A percentile compares a stretch with the other conserved stretches of the same genome.
Conservation (phyloP, 2,329 filamentous ascomycete genomes). For the Scleromitrula shiraiana region DNA sequence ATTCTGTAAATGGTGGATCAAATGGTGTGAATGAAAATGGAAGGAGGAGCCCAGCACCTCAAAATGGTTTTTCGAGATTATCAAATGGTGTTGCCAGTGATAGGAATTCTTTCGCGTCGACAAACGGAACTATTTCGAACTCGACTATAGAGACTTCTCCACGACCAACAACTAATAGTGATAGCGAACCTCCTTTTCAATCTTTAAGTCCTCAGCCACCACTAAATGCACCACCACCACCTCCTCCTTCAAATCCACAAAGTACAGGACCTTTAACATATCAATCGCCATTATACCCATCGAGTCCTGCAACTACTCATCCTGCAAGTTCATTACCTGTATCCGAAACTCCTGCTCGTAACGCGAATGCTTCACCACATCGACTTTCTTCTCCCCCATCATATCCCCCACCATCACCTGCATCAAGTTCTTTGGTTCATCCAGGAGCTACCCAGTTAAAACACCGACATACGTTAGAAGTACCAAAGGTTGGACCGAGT, state of each 20-base stretch:
- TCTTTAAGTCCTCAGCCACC: constrained; percentile 19
- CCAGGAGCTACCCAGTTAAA: constrained; percentile 53
- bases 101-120: constrained; percentile 22
- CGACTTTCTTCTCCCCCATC: constrained; percentile 59
- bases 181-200: constrained; percentile 18
- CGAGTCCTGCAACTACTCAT: constrained; percentile 22
- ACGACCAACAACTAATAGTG: constrained; percentile 19
- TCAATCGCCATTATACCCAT: constrained; percentile 23
- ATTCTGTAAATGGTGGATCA: constrained; percentile 25
- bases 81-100: constrained; percentile 19
- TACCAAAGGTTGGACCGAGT: constrained; percentile 60
- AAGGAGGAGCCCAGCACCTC: constrained; percentile 24
- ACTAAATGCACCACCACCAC: too few relatives aligned
- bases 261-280: constrained; percentile 29
- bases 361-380: constrained; percentile 37
- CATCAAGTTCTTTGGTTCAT: constrained; percentile 30
- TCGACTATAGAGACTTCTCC: constrained; percentile 10
- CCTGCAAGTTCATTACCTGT: constrained; percentile 17
- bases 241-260: constrained; percentile 25
- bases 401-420: constrained; percentile 44
- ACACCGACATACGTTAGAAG: constrained; percentile 82
- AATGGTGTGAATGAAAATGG: constrained; percentile 25
- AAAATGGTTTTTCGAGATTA: constrained; percentile 21
- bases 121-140: constrained; percentile 22
- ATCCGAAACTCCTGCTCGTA: constrained; percentile 16